These are phyloP conservation scores for Aspergillus wentii DNA, from an alignment of 495 filamentous ascomycete genomes.

Conservation along the genomic window DNA sequence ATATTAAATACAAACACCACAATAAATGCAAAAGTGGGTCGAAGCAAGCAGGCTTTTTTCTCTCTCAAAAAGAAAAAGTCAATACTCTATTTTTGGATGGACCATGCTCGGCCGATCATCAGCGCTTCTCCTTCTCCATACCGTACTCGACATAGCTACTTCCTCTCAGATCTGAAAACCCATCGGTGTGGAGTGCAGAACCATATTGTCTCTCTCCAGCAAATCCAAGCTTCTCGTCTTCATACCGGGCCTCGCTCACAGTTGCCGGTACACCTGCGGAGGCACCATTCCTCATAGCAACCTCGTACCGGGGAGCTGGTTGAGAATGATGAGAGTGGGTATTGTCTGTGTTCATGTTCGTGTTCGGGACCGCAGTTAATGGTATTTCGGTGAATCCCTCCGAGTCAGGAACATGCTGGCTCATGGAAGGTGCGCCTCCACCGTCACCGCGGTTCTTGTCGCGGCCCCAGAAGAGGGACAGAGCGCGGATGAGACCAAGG, in stretches of 20 bases:
- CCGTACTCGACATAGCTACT: constrained; percentile 41
- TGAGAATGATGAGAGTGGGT: no score
- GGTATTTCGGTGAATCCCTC: constrained; percentile 29
- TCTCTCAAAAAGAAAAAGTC: constrained; percentile 8
- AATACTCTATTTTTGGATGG: no score
- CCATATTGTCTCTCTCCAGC: constrained; percentile 39
- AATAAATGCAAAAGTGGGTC: no score
- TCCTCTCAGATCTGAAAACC: constrained; percentile 16
- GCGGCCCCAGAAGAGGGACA: constrained; percentile 40
- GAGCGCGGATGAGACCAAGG: constrained; percentile 62
- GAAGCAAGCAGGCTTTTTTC: no score
- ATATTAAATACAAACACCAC: no score
- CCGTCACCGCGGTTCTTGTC: constrained; percentile 45
- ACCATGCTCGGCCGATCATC: no score
- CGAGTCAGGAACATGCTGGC: constrained; percentile 9
- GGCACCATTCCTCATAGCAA: not conserved
- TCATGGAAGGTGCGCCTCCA: constrained; percentile 30
- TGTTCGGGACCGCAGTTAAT: constrained; percentile 23
- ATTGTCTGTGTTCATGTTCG: constrained; percentile 1
- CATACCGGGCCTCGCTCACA: constrained; percentile 9
- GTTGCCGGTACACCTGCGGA: constrained; percentile 4
- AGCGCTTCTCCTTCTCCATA: constrained; percentile 26
- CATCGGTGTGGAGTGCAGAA: constrained; percentile 22
- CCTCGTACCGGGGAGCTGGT: constrained; percentile 25
- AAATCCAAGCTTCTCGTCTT: constrained; percentile 43